Conservation (phyloP, 345 rosid species). For the Combretum micranthum region DNA sequence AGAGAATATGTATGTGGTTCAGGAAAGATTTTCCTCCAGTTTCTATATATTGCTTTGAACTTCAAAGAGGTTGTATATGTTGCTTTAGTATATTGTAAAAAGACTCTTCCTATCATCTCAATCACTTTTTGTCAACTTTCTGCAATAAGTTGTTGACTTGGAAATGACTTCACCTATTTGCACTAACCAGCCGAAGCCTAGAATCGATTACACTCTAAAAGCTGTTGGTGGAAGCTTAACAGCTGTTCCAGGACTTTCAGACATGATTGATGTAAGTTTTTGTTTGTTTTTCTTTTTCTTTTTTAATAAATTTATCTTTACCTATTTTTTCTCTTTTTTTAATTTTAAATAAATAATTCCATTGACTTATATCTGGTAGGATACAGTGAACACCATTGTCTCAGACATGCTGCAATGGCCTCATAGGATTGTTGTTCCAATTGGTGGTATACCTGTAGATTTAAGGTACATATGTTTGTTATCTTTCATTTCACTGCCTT, state of each 20-base stretch:
- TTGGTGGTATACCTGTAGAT: conserved; percentile 91
- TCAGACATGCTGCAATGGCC: conserved; percentile 99
- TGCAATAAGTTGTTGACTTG: neutral
- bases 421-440: conserved; percentile 94
- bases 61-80: conserved; percentile 3
- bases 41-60: neutral
- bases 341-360: neutral
- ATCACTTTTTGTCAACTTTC: neutral
- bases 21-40: neutral
- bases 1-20: neutral
- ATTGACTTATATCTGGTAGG: conserved; percentile 32
- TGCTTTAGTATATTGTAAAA: neutral
- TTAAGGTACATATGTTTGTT: conserved; percentile 38
- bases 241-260: conserved; percentile 90
- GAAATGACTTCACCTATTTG: conserved; percentile 12
- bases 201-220: conserved; percentile 86
- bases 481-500: conserved; percentile 2
- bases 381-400: conserved; percentile 78
- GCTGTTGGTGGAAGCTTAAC: conserved; percentile 99
- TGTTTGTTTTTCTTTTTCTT: neutral
- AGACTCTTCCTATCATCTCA: too few species aligned
- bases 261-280: conserved; percentile 90
- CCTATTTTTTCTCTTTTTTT: conserved; percentile 1
- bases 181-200: conserved; percentile 83
- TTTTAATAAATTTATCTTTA: neutral